phyloP scores from a whole-genome alignment of 2,329 filamentous ascomycete species.

The Aspergillus sp. region DNA sequence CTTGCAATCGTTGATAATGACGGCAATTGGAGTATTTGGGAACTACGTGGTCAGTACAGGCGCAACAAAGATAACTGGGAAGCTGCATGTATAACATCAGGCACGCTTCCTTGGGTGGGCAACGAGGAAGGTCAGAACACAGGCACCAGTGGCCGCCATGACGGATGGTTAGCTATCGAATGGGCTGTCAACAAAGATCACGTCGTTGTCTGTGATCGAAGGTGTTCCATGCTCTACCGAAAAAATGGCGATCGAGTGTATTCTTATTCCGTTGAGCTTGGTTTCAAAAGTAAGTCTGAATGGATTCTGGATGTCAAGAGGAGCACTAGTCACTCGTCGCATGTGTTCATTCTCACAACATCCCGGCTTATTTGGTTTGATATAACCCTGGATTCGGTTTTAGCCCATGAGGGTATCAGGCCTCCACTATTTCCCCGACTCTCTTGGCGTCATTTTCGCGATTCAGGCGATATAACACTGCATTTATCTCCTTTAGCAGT shows the following conservation, averaged over 20 bases:
- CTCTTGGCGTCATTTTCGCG: slow-evolving; percentile 56
- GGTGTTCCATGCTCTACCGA: slow-evolving; percentile 38
- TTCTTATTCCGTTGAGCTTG: slow-evolving; percentile 37
- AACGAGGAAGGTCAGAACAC: slow-evolving; percentile 13
- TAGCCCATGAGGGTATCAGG: slow-evolving; percentile 19
- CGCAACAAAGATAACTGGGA: slow-evolving; percentile 29
- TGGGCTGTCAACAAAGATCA: slow-evolving; percentile 40
- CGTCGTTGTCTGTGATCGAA: slow-evolving; percentile 55
- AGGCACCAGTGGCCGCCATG: slow-evolving; percentile 27
- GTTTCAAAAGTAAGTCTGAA: slow-evolving; percentile 37
- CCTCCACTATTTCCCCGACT: slow-evolving; percentile 41
- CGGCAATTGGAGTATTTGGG: slow-evolving; percentile 56
- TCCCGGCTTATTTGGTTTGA: slow-evolving; percentile 49
- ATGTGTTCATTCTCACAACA: slow-evolving; percentile 56
- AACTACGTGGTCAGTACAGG: slow-evolving; percentile 36
- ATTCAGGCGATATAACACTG: slow-evolving; percentile 54
- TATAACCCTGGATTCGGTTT: slow-evolving; percentile 32
- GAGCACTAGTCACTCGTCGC: slow-evolving; percentile 42
- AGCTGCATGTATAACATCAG: slow-evolving; percentile 28
- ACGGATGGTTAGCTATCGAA: slow-evolving; percentile 46
- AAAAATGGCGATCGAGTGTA: slow-evolving; percentile 25
- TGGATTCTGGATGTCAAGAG: slow-evolving; percentile 58
- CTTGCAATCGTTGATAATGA: slow-evolving; percentile 55
- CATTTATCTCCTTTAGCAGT: slow-evolving; percentile 36
- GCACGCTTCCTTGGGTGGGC: slow-evolving; percentile 30